Evolutionary conservation across 257 asterid species (phyloP).

Genomic region (Nicotiana otophora): DNA sequence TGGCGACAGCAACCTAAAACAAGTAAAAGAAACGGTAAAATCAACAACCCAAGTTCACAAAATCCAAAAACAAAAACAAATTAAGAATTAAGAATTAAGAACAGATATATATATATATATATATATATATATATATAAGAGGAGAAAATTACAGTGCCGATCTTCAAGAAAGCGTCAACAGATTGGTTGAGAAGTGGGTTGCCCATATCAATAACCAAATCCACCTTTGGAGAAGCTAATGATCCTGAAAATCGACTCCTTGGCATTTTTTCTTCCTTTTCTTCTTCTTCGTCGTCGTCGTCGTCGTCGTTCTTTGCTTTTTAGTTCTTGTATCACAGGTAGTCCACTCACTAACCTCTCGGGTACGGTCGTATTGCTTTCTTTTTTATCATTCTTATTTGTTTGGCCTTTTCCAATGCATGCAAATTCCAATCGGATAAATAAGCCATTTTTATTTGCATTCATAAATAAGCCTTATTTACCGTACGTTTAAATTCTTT

Average conservation of each 20-base stretch:
- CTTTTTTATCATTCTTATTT: background rate
- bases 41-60: background rate
- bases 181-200: constrained; percentile 68
- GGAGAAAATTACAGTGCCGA: constrained; percentile 47
- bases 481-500: no score
- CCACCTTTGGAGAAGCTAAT: constrained; percentile 43
- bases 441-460: no score
- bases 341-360: background rate
- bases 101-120: no score
- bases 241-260: constrained; percentile 37
- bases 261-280: constrained; percentile 30
- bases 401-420: background rate
- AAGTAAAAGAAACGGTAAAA: background rate
- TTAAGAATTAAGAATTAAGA: no score
- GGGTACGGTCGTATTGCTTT: background rate
- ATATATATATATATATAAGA: background rate
- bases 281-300: background rate
- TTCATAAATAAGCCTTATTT: no score
- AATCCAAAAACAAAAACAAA: background rate
- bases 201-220: constrained; percentile 53
- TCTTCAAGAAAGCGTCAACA: constrained; percentile 70
- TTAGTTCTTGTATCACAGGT: background rate
- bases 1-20: constrained; percentile 63
- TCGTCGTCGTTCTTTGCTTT: background rate
- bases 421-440: background rate